phyloP scores from a whole-genome alignment of 192 early-diverging fungal species.

The Paraglomus occultum region DNA sequence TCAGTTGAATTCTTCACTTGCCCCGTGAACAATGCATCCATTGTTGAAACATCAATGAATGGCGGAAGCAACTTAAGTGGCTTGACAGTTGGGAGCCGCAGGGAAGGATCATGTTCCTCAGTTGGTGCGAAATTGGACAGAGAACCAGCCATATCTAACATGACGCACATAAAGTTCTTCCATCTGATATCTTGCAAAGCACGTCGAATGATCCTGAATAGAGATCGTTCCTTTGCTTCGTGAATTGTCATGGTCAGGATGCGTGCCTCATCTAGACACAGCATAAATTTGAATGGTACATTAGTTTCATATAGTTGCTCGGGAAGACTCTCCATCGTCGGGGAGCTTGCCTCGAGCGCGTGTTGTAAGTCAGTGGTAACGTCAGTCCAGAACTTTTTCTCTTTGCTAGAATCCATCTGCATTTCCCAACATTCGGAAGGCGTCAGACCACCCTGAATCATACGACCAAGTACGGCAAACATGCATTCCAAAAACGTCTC shows the following conservation, averaged over 20 bases:
- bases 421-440: conserved; percentile 1
- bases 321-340: background rate
- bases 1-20: background rate
- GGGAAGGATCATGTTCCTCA: background rate
- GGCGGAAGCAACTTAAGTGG: background rate
- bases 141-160: background rate
- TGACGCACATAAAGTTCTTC: background rate
- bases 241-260: background rate
- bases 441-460: background rate
- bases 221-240: background rate
- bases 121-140: conserved; percentile 7
- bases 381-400: background rate
- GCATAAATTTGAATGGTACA: background rate
- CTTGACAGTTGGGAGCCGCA: background rate
- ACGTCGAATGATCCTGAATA: background rate
- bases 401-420: background rate
- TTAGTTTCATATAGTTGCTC: background rate
- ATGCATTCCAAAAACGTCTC: too few species aligned
- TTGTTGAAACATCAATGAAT: conserved; percentile 3
- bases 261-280: conserved; percentile 7
- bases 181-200: background rate
- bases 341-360: background rate
- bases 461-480: too few species aligned
- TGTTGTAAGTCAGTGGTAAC: background rate
- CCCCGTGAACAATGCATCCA: background rate